Conservation (phyloP, 768 basidiomycete genomes). For the Peribolospora baueri region DNA sequence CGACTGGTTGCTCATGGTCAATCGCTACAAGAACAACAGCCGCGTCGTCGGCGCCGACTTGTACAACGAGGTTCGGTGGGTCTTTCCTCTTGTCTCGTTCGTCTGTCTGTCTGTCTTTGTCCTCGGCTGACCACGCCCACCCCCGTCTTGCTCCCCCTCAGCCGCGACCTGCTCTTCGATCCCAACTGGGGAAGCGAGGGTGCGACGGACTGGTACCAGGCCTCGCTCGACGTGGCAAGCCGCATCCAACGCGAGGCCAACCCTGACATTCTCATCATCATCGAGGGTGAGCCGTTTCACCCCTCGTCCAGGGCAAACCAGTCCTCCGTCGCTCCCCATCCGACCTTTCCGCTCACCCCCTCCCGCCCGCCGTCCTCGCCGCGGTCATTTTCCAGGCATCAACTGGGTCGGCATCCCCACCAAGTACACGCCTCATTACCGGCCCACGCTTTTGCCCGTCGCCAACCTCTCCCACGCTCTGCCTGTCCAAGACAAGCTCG, state of each 20-base stretch:
- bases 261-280: slow-evolving; percentile 3
- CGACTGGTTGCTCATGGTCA: slow-evolving; percentile 5
- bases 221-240: slow-evolving; percentile 1
- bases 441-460: neutral
- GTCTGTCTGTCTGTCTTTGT: too few relatives aligned
- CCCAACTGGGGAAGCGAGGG: slow-evolving; percentile 3
- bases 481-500: slow-evolving; percentile 3
- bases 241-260: slow-evolving; percentile 4
- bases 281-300: neutral
- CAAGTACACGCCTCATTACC: neutral
- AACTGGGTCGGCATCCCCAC: slow-evolving; percentile 4
- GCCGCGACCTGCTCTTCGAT: neutral
- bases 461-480: slow-evolving; percentile 3
- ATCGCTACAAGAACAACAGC: slow-evolving; percentile 3
- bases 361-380: too few relatives aligned
- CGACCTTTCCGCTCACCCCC: too few relatives aligned
- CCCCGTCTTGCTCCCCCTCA: too few relatives aligned
- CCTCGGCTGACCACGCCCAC: too few relatives aligned
- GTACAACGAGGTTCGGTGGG: slow-evolving; percentile 4
- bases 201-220: slow-evolving; percentile 1
- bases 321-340: too few relatives aligned
- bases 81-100: too few relatives aligned
- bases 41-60: slow-evolving; percentile 6
- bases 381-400: neutral
- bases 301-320: too few relatives aligned